Evolutionary conservation across 495 filamentous ascomycete genomes (phyloP), one percentile per base, ranked within the genome.

Genomic region (Xylaria longipes): DNA sequence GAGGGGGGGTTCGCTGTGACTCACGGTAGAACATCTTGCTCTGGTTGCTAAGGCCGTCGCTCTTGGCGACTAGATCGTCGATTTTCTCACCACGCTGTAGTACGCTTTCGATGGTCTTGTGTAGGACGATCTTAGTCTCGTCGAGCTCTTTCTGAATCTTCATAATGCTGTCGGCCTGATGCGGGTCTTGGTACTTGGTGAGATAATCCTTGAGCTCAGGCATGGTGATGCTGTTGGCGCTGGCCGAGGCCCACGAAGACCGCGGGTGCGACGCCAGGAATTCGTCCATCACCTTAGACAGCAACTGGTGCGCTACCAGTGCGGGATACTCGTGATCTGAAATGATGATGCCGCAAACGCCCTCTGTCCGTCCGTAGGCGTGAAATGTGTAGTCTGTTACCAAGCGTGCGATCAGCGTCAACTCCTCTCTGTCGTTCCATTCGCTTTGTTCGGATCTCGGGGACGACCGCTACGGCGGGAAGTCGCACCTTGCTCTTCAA

Each of bases 101-200:
- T 67, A 97, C 93, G 77, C 88, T 90, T 82, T 96, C 92, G 75
- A 97, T 95, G n/a, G 94, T 96, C 89, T 97, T 97, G 83, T 97
- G 94, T 70, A 99, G 87, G 56, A 97, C 91, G 78, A 97, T 96
- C 89, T 98, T 99, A 68, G 97, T 99, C 87, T 98, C 94, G 74
- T 98, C 94, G 72, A 99, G 86, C 83, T 99, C 95, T 83, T 93
- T 91, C 84, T 98, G 97, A 75, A 98, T 97, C 87, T 92, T 95
- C 87, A 94, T 89, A 76, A 97, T 96, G 82, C 89, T 94, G 82
- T 94, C 94, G 65, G 94, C 95, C 81, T 97, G 88, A 79, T 88
- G 84, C 31, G 95, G 93, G 78, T 97, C 92, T 83, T 98, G 95
- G 81, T 94, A 97, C 76, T 96, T 93, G 76, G 85, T 84, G 65